A percentile compares a stretch with the other conserved stretches of the same genome.
Evolutionary conservation across 441 rosid genomes (phyloP).

Genomic region (Capsella rubella): DNA sequence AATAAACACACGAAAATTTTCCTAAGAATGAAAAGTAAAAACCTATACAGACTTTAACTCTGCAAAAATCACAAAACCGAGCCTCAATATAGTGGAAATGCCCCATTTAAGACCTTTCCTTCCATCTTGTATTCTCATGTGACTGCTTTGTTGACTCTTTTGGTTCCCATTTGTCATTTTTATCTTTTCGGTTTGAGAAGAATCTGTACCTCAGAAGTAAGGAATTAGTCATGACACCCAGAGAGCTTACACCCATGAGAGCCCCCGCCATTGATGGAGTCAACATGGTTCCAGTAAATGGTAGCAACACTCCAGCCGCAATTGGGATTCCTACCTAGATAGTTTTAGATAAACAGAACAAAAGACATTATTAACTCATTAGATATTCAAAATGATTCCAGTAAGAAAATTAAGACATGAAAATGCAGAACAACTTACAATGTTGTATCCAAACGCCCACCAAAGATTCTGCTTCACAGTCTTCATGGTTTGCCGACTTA

Average conservation of each 20-base stretch:
- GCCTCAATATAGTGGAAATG: constrained; percentile 4
- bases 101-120: constrained; percentile 37
- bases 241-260: constrained; percentile 95
- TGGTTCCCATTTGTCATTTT: constrained; percentile 42
- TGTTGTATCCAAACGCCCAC: constrained; percentile 99
- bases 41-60: constrained; percentile 8
- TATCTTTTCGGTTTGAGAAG: constrained; percentile 54
- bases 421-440: constrained; percentile 62
- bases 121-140: constrained; percentile 43
- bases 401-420: constrained; percentile 18
- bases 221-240: constrained; percentile 93
- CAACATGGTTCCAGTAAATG: constrained; percentile 83
- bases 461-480: constrained; percentile 98
- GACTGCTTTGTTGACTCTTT: constrained; percentile 44
- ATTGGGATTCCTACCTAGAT: constrained; percentile 87
- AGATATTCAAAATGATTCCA: constrained; percentile 5
- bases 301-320: constrained; percentile 90
- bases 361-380: constrained; percentile 7
- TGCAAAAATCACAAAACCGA: constrained; percentile 20
- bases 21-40: constrained; percentile 4
- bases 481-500: constrained; percentile 95
- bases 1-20: neutral
- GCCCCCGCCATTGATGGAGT: constrained; percentile 98
- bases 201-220: constrained; percentile 75
- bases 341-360: neutral